These are phyloP conservation scores for Candida railenensis DNA, from an alignment of 805 yeast species.

Conservation along the genomic window DNA sequence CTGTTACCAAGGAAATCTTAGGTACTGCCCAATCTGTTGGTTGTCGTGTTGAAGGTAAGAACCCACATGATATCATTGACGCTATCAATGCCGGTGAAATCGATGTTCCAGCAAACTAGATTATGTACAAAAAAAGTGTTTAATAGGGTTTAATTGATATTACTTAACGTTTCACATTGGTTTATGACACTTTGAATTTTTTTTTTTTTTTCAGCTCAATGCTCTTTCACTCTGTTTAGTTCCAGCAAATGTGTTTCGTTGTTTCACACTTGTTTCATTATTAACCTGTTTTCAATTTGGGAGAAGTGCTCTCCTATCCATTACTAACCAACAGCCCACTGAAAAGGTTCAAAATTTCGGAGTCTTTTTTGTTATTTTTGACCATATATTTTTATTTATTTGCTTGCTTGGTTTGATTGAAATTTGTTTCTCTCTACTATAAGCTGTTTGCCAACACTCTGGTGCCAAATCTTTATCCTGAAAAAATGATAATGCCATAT, in stretches of 20 bases:
- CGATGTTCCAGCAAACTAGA: constrained; percentile 82
- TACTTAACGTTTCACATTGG: constrained; percentile 7
- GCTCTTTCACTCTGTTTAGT: constrained; percentile 5
- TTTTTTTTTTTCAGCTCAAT: constrained; percentile 2
- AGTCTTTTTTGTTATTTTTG: too few species aligned
- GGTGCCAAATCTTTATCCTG: constrained; percentile 57
- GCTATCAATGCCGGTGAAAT: constrained; percentile 98
- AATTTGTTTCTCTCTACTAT: neutral
- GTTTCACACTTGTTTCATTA: constrained; percentile 95
- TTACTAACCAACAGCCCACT: neutral
- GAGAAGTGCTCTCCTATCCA: too few species aligned
- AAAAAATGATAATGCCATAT: constrained; percentile 39
- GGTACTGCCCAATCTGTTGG: constrained; percentile 99
- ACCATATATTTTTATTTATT: constrained; percentile 2
- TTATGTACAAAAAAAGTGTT: constrained; percentile 36
- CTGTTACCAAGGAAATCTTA: constrained; percentile 97
- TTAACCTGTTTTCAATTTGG: too few species aligned
- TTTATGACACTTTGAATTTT: neutral
- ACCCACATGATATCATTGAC: constrained; percentile 98
- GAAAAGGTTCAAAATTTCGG: constrained; percentile 2
- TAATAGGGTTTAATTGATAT: constrained; percentile 35
- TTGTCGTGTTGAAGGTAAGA: constrained; percentile 98
- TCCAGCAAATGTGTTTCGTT: constrained; percentile 36
- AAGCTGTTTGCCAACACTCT: constrained; percentile 86
- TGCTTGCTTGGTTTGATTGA: constrained; percentile 5